phyloP scores from a whole-genome alignment of 805 yeast species.

The Torulaspora gathmanii region DNA sequence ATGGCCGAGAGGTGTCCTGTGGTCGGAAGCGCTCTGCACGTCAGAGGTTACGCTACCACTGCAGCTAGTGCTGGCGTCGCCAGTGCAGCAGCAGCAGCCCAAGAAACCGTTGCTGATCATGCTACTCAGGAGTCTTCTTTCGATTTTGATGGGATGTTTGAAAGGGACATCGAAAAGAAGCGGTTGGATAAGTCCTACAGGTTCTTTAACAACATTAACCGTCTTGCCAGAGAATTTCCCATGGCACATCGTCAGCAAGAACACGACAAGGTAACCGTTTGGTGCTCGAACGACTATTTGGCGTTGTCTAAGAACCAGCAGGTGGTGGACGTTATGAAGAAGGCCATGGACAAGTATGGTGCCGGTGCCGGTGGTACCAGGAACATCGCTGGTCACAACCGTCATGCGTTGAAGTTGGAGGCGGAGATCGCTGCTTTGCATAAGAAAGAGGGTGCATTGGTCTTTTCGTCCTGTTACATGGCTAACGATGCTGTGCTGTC shows the following conservation, averaged over 20 bases:
- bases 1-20: constrained; percentile 84
- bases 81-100: constrained; percentile 35
- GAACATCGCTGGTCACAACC: constrained; percentile 96
- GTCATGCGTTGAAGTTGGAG: constrained; percentile 83
- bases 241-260: constrained; percentile 76
- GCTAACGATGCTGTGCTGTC: constrained; percentile 95
- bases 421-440: constrained; percentile 84
- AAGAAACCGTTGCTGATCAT: constrained; percentile 31
- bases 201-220: constrained; percentile 93
- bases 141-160: constrained; percentile 69
- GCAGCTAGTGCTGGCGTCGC: constrained; percentile 28
- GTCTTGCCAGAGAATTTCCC: constrained; percentile 92
- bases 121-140: constrained; percentile 50
- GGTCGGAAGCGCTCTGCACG: constrained; percentile 70
- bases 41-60: constrained; percentile 29
- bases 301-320: constrained; percentile 85
- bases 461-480: constrained; percentile 91
- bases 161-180: constrained; percentile 63
- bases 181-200: constrained; percentile 89
- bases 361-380: constrained; percentile 99
- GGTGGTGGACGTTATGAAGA: constrained; percentile 71
- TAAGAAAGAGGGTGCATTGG: constrained; percentile 91
- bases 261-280: constrained; percentile 86
- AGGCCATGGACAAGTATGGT: constrained; percentile 82
- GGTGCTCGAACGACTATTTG: constrained; percentile 98